Evolutionary conservation across 176 grass and related monocot genomes (phyloP), one percentile per base, ranked within the genome.

Genomic region (maize (Zea mays)): DNA sequence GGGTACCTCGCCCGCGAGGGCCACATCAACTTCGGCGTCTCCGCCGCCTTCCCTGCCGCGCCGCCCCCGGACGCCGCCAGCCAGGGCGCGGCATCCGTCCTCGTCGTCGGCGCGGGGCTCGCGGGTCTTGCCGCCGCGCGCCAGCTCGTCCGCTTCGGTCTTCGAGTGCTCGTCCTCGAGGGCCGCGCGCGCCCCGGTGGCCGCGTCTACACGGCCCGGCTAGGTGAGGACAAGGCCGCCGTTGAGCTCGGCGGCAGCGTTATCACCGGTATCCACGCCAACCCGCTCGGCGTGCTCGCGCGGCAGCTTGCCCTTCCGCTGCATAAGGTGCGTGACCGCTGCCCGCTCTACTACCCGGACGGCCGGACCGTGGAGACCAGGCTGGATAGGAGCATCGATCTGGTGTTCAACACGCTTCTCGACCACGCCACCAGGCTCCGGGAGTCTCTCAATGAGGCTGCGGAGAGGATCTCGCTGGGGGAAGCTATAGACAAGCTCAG

Each of bases 11-110:
- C 76, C 79, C 79, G 84, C 38, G 85, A 88, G 81, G 95, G 91
- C 13, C 86, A 98, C 85, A 90, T 98, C 70, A 98, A 98, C 83
- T 98, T 98, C 55, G 95, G 95, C 21, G 91, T 98, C 46, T 88
- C 91, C 45, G 66, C 89, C 35, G 67, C 89, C 19, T 92, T 98
- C 77, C 89, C 91, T 54, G 73, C 88, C 61, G 62, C 77, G 7
- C 85, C 82, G 21, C 62, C 84, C 45, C 71, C 90, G 2, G 85
- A 71, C 66, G 63, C 63, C 47, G 74, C 69, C 15, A 52, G 12
- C 49, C 47, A 79, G 52, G 67, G 7, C 41, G 62, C 68, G 1
- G 82, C 83, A 0, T 85, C 91, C 36, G 91, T 94, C 11, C 36
- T 97, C 37, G 75, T 97, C 49, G 34, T 97, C 13, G 94, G 94